Evolutionary conservation across 208 protist genomes (phyloP), one percentile per base, ranked within the genome.

Genomic region (Crithidia sp.): DNA sequence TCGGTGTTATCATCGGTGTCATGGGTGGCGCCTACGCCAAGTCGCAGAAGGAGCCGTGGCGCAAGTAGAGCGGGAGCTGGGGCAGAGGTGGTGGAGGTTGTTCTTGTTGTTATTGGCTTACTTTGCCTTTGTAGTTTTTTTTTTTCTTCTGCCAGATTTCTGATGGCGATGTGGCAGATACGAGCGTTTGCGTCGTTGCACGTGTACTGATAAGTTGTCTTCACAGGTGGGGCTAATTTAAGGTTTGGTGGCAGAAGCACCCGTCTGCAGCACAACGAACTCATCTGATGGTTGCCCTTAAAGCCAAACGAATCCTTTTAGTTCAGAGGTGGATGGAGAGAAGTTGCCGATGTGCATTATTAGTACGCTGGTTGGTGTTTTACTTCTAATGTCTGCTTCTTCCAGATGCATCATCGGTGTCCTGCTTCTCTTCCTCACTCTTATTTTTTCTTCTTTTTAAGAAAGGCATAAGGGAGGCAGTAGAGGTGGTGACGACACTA

Each of bases 11-110:
- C 43, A 75, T 94, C 60, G 93, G 90, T 7, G 90, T 76, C 13
- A 90, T 95, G 69, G 93, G 93, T 12, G 87, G 93, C 41, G 94
- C 81, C 81, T 95, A 95, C 84, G 87, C 88, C 39, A 97, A 97
- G 77, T 91, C 90, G 7, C 79, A 86, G 71, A 92, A 89, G 59
- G 90, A 97, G 81, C 93, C 93, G 47, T 97, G 93, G 93, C 76
- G 90, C 3, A 95, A 96, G 83, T 96, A 82, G 80, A 28, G 28
- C 28, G 28, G 28, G 28, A n/a, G n/a, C n/a, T n/a, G n/a, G n/a
- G n/a, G n/a, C n/a, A n/a, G n/a, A 55, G 45, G 10, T 8, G 10
- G 45, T 19, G 43, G 1, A 17, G 9, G 28, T 8, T 56, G 13
- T 65, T 28, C 16, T 44, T 65, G 60, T 54, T 50, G 9, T 44